Conservation (phyloP, 2,329 filamentous ascomycete genomes). For the Ceratocystis papillata region DNA sequence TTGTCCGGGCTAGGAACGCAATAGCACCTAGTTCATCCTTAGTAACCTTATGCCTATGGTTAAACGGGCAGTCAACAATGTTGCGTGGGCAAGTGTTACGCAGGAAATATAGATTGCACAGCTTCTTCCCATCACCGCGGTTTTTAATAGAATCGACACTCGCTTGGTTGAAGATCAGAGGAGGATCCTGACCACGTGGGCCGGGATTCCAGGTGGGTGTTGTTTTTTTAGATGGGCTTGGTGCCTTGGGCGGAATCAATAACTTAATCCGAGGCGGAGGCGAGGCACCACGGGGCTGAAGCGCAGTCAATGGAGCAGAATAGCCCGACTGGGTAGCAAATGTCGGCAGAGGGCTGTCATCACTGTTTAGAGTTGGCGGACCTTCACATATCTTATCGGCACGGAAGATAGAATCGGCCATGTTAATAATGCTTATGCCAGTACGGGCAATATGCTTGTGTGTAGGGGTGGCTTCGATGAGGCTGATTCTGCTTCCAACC, state of each 20-base stretch:
- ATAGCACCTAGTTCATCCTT: slow-evolving; percentile 48
- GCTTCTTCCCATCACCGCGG: slow-evolving; percentile 43
- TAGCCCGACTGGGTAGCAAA: background rate
- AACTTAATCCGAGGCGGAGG: slow-evolving; percentile 14
- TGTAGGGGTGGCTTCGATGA: slow-evolving; percentile 45
- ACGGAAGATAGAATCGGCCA: slow-evolving; percentile 43
- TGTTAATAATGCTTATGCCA: slow-evolving; percentile 38
- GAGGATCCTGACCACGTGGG: slow-evolving; percentile 15
- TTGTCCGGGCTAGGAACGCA: slow-evolving; percentile 44
- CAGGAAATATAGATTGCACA: slow-evolving; percentile 54
- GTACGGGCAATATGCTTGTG: slow-evolving; percentile 39
- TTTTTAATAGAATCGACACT: slow-evolving; percentile 47
- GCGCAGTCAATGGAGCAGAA: background rate
- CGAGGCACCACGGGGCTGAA: slow-evolving; percentile 3
- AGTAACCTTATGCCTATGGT: slow-evolving; percentile 44
- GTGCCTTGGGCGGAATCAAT: slow-evolving; percentile 14
- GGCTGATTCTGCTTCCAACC: slow-evolving; percentile 37
- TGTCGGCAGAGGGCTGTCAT: background rate
- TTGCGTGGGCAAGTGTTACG: slow-evolving; percentile 46
- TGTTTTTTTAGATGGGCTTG: background rate
- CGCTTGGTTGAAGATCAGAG: background rate
- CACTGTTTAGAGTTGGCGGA: slow-evolving; percentile 27
- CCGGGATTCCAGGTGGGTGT: slow-evolving; percentile 15
- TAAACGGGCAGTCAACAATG: slow-evolving; percentile 42
- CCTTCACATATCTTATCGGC: slow-evolving; percentile 38